phyloP scores from a whole-genome alignment of 2,329 filamentous ascomycete species.

The Dendryphion nanum region DNA sequence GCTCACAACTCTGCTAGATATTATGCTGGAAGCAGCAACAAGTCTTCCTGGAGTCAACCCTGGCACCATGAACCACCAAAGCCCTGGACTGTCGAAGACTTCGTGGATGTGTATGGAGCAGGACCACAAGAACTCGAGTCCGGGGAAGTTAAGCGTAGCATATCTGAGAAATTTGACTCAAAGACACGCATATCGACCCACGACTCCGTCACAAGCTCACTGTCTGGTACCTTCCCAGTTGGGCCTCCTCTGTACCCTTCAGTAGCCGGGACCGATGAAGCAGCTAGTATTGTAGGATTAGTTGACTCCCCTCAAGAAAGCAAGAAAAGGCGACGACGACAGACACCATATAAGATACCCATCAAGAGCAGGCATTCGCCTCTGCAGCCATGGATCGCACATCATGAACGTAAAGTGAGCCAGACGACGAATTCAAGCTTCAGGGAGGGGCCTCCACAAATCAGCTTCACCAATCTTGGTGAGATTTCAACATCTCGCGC shows the following conservation, averaged over 20 bases:
- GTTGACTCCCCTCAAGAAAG: conserved; percentile 8
- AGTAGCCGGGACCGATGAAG: conserved; percentile 9
- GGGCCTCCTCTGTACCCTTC: no score
- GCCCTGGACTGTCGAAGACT: neutral
- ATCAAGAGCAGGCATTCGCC: conserved; percentile 17
- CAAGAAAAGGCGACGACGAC: conserved; percentile 23
- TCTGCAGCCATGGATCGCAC: conserved; percentile 25
- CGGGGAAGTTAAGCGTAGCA: neutral
- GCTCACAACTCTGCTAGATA: neutral
- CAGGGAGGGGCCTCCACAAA: conserved; percentile 18
- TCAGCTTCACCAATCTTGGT: conserved; percentile 19
- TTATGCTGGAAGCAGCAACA: no score
- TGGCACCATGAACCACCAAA: neutral
- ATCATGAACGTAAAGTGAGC: conserved; percentile 20
- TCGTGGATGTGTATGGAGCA: neutral
- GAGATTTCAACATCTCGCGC: conserved; percentile 26
- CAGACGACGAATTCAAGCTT: conserved; percentile 13
- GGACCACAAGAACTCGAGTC: neutral
- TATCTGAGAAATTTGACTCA: no score
- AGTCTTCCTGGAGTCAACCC: neutral
- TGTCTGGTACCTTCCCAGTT: no score
- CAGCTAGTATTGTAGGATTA: conserved; percentile 8
- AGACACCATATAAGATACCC: conserved; percentile 23
- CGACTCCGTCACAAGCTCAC: no score
- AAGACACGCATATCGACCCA: no score